These are phyloP conservation scores for Solanum arcanum DNA, from an alignment of 257 asterid genomes.

Conservation along the genomic window DNA sequence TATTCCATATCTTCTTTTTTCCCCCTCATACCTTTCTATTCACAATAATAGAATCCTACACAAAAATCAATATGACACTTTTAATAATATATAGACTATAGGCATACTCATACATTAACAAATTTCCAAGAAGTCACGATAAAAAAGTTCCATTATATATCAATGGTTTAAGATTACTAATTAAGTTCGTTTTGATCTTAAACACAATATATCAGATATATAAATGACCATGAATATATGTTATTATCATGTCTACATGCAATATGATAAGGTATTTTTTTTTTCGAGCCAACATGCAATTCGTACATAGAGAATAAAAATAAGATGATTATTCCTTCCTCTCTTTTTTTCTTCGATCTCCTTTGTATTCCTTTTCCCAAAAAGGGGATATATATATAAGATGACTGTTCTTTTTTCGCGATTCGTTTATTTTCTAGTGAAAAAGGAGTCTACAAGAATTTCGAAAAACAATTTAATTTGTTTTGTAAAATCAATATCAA, in stretches of 20 bases:
- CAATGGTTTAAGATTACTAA: too few relatives aligned
- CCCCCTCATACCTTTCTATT: too few relatives aligned
- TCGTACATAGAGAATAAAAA: background rate
- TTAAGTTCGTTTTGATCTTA: too few relatives aligned
- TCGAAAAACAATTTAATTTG: background rate
- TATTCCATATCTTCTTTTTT: too few relatives aligned
- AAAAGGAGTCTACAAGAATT: background rate
- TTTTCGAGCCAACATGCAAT: background rate
- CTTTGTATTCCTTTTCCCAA: background rate
- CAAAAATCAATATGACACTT: too few relatives aligned
- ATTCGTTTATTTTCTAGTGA: background rate
- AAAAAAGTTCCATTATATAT: too few relatives aligned
- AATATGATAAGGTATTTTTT: background rate
- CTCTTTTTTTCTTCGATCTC: background rate
- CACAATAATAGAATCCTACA: too few relatives aligned
- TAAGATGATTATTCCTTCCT: background rate
- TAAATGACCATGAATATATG: background rate
- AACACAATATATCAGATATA: background rate
- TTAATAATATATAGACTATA: too few relatives aligned
- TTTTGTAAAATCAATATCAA: background rate
- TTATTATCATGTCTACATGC: background rate
- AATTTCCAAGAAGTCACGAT: background rate
- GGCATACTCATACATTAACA: background rate
- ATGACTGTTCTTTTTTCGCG: background rate
- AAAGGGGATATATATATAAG: background rate